Base-by-base conservation (phyloP, 108 stramenopile species). In the Conticribra guillardii region DNA sequence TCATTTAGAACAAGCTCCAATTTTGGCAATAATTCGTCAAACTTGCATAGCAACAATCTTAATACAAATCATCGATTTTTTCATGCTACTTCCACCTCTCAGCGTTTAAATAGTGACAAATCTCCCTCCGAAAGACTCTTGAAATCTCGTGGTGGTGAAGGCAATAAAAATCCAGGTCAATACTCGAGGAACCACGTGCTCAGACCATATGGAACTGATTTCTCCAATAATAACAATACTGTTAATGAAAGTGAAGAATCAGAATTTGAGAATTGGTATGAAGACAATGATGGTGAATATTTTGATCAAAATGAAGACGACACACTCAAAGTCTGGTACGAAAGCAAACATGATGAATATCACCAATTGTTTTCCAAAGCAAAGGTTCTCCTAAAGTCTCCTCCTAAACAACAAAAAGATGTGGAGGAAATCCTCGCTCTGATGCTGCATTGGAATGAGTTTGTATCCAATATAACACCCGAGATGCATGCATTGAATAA, bases 401-500 rank as follows among this genome's bases (percentile, higher is more conserved):
- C 37, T 11, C 37, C 37, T 41, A 5, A 41, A 41, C 5, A 41
- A 9, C 11, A 5, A 41, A 41, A 41, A 11, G 37, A 41, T 41
- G 11, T 41, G 37, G 37, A 41, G 11, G 11, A 41, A 41, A 67
- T 75, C 8, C n/a, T 68, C 14, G 24, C 64, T n/a, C 60, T 62
- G 19, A 64, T 78, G 69, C 50, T 53, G 5, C 47, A 78, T 49
- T 64, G 55, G 48, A 45, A 60, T 7, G 18, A 57, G 9, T 59
- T 64, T 30, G 32, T 47, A 14, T 26, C 69, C 1, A 33, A 37
- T 2, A 29, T 78, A 7, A 63, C 68, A 17, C 23, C 69, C 0
- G 69, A 78, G 11, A 32, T 78, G 19, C 73, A 60, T 52, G 5
- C 31, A 30, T 4, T 59, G 16, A 65, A 48, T 60, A 45, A 64